Evolutionary conservation across 179 eudicot species (phyloP).

Genomic region (Patellifolia procumbens): DNA sequence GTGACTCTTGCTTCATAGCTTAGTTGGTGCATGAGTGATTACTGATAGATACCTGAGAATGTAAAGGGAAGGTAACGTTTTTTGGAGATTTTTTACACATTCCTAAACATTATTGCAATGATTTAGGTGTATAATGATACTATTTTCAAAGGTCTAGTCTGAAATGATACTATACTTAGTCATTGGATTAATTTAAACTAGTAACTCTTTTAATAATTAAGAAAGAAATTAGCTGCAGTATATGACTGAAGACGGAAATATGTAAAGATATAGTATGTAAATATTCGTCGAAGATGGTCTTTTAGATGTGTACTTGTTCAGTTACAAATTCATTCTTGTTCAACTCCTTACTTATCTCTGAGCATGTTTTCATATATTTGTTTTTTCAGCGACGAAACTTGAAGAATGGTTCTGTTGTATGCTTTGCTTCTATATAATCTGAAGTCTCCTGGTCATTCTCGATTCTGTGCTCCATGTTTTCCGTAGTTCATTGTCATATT

Average conservation of each 20-base stretch:
- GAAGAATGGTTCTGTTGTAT: neutral
- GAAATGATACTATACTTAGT: neutral
- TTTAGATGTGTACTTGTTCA: neutral
- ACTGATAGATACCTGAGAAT: no score
- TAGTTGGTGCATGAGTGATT: no score
- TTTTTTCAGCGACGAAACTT: neutral
- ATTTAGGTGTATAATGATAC: neutral
- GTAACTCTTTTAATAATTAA: neutral
- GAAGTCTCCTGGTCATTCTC: neutral
- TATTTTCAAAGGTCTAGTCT: neutral
- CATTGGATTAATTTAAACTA: neutral
- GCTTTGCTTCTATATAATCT: no score
- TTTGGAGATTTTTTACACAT: no score
- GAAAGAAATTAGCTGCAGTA: neutral
- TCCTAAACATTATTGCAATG: neutral
- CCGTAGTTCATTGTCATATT: constrained; percentile 8
- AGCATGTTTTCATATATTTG: neutral
- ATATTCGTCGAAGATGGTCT: neutral
- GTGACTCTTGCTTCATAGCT: no score
- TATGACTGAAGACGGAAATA: neutral
- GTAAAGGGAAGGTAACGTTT: no score
- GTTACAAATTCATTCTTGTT: neutral
- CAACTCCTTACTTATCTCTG: neutral
- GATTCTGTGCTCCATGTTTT: neutral
- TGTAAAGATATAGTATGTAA: neutral